Evolutionary conservation across 257 asterid species (phyloP), one percentile per base, ranked within the genome.

Genomic region (Marsdenia floribunda): DNA sequence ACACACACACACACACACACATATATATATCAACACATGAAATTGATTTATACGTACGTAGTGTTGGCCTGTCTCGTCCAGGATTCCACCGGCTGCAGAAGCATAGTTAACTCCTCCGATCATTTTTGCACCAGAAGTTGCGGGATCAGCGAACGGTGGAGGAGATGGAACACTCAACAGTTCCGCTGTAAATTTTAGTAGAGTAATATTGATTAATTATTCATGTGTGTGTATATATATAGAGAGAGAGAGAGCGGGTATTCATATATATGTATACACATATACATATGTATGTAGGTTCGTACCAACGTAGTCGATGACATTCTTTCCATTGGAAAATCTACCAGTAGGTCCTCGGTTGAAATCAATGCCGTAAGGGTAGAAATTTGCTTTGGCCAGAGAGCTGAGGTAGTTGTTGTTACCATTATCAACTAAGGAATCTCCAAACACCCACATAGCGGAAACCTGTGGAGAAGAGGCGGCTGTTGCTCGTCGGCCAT

Each of bases 1-100:
- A 73, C 11, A 44, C 4, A n/a, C 2, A 44, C 8, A 42, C 38
- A 65, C 3, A 11, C 47, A 73, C 11, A 44, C 3, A n/a, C 3
- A 44, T 19, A 44, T 11, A 37, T 40, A 22, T 46, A 14, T 50
- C 5, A 12, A 14, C 19, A 49, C 16, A 15, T 24, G 33, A 44
- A 4, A 53, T 52, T 67, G 7, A 10, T 13, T 63, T 12, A 5
- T 19, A 59, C 60, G 5, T 82, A 93, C 98, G 38, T 87, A 94
- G 85, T 94, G 96, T 68, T 78, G 88, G 75, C 97, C 98, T 3
- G 90, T 79, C 80, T 91, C 97, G 33, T 94, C 97, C 22, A 94
- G 86, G 86, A 94, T 94, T 75, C 98, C 98, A 26, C 87, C 97
- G 49, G 97, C 97, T 3, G 98, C 98, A 1, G 98, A 94, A 75